A percentile compares a stretch with the other conserved stretches of the same genome.
Conservation (phyloP, 306 rosid species). For the barrel medic (Medicago truncatula) region MtrunA17r5.0-ANR NC_053046.1:16141501-16142000, state of each 20-base stretch:
- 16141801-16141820: no score
- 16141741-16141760: neutral
- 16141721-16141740: neutral
- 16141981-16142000: neutral
- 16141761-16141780: neutral
- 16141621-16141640: conserved; percentile 7
- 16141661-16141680: neutral
- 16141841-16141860: conserved; percentile 17
- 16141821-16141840: neutral
- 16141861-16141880: neutral
- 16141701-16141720: conserved; percentile 4
- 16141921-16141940: neutral
- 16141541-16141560: neutral
- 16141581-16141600: conserved; percentile 2
- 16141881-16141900: neutral
- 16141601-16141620: neutral
- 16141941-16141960: no score
- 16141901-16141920: neutral
- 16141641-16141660: neutral
- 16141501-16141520: conserved; percentile 99
- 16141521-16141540: conserved; percentile 45
- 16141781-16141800: no score
- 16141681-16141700: conserved; percentile 4
- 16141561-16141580: neutral
- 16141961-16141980: neutral